Percentiles rank a stretch among this genome's conserved stretches.
Evolutionary conservation across 345 rosid genomes (phyloP).

Genomic region (Geranium rotundifolium): DNA sequence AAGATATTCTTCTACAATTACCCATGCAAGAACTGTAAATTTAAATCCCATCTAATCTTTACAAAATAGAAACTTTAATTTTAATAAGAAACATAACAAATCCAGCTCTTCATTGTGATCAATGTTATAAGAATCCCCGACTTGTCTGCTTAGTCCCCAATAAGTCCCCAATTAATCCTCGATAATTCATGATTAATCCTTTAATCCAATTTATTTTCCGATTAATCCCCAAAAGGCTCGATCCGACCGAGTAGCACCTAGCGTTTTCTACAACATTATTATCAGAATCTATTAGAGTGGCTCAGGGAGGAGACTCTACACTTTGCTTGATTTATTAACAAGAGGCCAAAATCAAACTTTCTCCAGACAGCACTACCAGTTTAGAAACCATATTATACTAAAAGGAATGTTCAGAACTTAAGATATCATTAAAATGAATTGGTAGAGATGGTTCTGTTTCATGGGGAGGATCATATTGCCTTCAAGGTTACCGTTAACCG

Average conservation of each 20-base stretch:
- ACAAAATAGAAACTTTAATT: background rate
- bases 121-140: too few relatives aligned
- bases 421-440: background rate
- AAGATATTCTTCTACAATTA: background rate
- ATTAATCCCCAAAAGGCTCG: too few relatives aligned
- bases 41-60: background rate
- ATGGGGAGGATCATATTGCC: background rate
- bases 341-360: background rate
- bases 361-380: background rate
- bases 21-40: background rate
- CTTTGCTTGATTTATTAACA: background rate
- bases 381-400: too few relatives aligned
- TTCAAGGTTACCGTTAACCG: background rate
- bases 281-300: background rate
- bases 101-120: background rate
- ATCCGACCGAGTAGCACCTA: too few relatives aligned
- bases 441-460: background rate
- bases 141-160: too few relatives aligned
- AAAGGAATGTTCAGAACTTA: background rate
- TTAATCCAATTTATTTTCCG: too few relatives aligned
- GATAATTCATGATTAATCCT: too few relatives aligned
- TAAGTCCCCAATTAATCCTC: too few relatives aligned
- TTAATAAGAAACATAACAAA: background rate
- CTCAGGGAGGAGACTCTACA: background rate
- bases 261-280: too few relatives aligned